These are phyloP conservation scores for Myrica gale DNA, from an alignment of 306 rosid genomes.

Conservation along the genomic window DNA sequence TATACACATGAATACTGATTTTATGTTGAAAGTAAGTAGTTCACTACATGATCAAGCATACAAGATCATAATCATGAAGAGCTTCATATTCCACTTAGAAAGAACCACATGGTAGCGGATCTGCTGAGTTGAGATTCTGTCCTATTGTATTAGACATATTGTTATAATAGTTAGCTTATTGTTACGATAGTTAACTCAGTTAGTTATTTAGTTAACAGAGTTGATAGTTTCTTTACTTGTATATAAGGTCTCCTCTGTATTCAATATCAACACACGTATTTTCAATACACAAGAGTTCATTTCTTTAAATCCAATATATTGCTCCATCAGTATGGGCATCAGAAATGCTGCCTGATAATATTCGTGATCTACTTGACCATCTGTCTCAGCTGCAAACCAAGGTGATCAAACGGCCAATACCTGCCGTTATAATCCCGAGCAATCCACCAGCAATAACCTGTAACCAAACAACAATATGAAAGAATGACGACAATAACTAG, in stretches of 20 bases:
- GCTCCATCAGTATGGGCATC: slow-evolving; percentile 12
- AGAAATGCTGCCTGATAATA: slow-evolving; percentile 31
- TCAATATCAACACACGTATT: too few relatives aligned
- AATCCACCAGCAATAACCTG: slow-evolving; percentile 91
- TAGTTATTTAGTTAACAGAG: too few relatives aligned
- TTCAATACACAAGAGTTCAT: too few relatives aligned
- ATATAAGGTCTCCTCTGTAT: too few relatives aligned
- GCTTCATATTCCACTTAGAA: slow-evolving; percentile 9
- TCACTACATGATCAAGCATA: slow-evolving; percentile 25
- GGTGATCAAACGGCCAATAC: slow-evolving; percentile 52
- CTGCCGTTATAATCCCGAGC: slow-evolving; percentile 67
- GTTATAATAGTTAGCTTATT: too few relatives aligned
- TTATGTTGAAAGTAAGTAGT: slow-evolving; percentile 18
- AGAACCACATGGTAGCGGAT: slow-evolving; percentile 8
- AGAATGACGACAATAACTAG: slow-evolving; percentile 6
- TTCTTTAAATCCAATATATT: too few relatives aligned
- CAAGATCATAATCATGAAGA: slow-evolving; percentile 25
- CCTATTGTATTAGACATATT: too few relatives aligned
- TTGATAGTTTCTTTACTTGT: too few relatives aligned
- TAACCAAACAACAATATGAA: slow-evolving; percentile 30
- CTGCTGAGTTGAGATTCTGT: slow-evolving; percentile 33
- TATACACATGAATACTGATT: slow-evolving; percentile 24
- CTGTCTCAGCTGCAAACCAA: slow-evolving; percentile 30
- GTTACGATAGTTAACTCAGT: too few relatives aligned
- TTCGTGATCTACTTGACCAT: slow-evolving; percentile 22